These are phyloP conservation scores for Pseudovirgaria hyperparasitica DNA, from an alignment of 2,329 filamentous ascomycete species.

Conservation along the genomic window DNA sequence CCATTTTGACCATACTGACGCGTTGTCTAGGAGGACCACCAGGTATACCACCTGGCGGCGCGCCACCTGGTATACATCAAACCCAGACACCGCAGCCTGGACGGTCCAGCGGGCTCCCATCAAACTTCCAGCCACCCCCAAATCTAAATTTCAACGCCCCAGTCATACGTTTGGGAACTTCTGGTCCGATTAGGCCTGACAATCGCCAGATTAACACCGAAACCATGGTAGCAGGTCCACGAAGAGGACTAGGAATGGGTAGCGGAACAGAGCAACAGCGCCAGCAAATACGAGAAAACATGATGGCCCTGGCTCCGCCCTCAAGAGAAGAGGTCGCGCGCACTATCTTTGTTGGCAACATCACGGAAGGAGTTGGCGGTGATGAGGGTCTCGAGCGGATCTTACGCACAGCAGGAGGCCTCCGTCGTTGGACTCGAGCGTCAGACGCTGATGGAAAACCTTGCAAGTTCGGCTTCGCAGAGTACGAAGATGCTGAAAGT, in stretches of 20 bases:
- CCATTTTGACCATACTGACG: neutral
- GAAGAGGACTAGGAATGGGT: conserved; percentile 45
- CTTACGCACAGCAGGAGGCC: conserved; percentile 59
- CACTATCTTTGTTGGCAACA: conserved; percentile 79
- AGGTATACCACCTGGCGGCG: conserved; percentile 63
- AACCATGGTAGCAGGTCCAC: too few species aligned
- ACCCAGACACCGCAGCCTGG: conserved; percentile 61
- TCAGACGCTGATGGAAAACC: conserved; percentile 68
- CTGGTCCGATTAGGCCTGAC: conserved; percentile 48
- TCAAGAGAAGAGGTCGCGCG: conserved; percentile 82
- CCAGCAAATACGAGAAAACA: conserved; percentile 52
- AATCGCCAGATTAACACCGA: conserved; percentile 28
- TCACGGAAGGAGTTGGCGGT: conserved; percentile 64
- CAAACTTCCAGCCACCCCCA: conserved; percentile 79
- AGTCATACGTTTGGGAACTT: conserved; percentile 83
- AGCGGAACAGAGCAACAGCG: conserved; percentile 53
- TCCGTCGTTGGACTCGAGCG: conserved; percentile 76
- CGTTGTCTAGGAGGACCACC: conserved; percentile 3
- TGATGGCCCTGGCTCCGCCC: conserved; percentile 65
- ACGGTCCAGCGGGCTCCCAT: conserved; percentile 66
- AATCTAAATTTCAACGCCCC: conserved; percentile 98
- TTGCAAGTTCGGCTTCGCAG: conserved; percentile 85
- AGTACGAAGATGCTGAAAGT: conserved; percentile 86
- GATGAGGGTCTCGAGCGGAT: conserved; percentile 72
- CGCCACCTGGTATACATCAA: conserved; percentile 65